phyloP scores from a whole-genome alignment of 2,329 filamentous ascomycete genomes.

The Penicillium freii region DNA sequence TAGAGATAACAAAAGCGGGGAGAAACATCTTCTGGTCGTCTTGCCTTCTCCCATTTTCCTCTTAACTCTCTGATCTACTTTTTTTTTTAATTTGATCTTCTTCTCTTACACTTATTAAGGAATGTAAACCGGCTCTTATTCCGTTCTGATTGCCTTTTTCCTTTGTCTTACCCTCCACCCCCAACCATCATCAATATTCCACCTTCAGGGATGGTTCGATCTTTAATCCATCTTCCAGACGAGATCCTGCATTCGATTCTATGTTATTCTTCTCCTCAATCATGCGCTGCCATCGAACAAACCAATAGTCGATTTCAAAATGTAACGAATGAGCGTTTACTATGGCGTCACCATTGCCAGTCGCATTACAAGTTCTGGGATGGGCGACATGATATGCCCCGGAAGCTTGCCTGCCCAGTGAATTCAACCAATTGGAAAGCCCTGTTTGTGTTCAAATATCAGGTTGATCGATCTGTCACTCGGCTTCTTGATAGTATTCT shows the following conservation, averaged over 20 bases:
- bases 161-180: not conserved
- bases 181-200: not conserved
- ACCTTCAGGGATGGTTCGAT: slow-evolving; percentile 33
- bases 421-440: slow-evolving; percentile 70
- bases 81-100: not conserved
- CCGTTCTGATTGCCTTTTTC: not conserved
- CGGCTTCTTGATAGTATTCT: slow-evolving; percentile 67
- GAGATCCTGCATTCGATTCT: slow-evolving; percentile 83
- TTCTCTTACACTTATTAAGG: not conserved
- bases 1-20: not conserved
- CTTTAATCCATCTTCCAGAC: slow-evolving; percentile 61
- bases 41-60: not conserved
- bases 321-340: slow-evolving; percentile 66
- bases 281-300: slow-evolving; percentile 54
- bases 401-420: slow-evolving; percentile 55
- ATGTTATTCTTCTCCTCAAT: slow-evolving; percentile 55
- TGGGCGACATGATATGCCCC: slow-evolving; percentile 57
- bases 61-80: not conserved
- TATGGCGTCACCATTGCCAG: slow-evolving; percentile 78
- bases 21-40: not conserved
- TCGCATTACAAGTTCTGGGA: slow-evolving; percentile 74
- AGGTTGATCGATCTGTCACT: slow-evolving; percentile 53
- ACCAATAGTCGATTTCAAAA: slow-evolving; percentile 64
- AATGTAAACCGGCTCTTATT: not conserved
- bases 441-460: slow-evolving; percentile 59